These are phyloP conservation scores for Candida gorgasii DNA, from an alignment of 805 yeast genomes.

Conservation along the genomic window DNA sequence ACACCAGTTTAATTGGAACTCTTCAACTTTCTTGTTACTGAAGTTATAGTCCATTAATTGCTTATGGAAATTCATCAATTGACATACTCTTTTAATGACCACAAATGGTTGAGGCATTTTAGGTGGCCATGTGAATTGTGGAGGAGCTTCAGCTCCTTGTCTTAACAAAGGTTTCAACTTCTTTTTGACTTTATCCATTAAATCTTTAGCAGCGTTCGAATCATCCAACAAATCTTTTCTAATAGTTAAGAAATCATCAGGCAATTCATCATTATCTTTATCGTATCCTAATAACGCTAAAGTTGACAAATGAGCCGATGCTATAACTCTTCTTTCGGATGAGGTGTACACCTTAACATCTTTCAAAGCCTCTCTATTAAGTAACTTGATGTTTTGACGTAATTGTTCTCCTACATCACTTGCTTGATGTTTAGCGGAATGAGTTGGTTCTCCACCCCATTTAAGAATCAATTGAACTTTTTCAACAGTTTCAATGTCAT, in stretches of 20 bases:
- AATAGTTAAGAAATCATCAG: conserved; percentile 76
- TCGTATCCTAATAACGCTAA: conserved; percentile 71
- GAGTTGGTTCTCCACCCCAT: conserved; percentile 99
- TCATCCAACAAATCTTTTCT: conserved; percentile 93
- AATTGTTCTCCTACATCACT: conserved; percentile 93
- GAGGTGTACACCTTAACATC: conserved; percentile 87
- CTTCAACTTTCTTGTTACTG: conserved; percentile 59
- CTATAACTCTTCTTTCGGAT: conserved; percentile 91
- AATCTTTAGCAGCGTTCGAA: conserved; percentile 95
- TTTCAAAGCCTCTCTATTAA: conserved; percentile 80
- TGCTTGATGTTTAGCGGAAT: conserved; percentile 93
- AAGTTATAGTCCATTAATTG: conserved; percentile 82
- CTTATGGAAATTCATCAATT: conserved; percentile 89
- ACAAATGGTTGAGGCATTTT: conserved; percentile 97
- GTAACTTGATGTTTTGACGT: conserved; percentile 84
- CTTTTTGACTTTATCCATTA: conserved; percentile 97
- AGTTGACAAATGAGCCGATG: conserved; percentile 88
- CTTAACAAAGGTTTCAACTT: conserved; percentile 90
- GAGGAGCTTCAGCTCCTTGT: conserved; percentile 95
- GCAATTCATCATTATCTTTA: conserved; percentile 48
- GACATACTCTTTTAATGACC: conserved; percentile 92
- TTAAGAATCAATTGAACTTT: conserved; percentile 94
- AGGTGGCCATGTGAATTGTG: conserved; percentile 98
- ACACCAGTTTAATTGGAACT: conserved; percentile 86
- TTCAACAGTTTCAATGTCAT: conserved; percentile 69